Evolutionary conservation across 495 filamentous ascomycete species (phyloP).

Genomic region (Tuber umbilicatum): DNA sequence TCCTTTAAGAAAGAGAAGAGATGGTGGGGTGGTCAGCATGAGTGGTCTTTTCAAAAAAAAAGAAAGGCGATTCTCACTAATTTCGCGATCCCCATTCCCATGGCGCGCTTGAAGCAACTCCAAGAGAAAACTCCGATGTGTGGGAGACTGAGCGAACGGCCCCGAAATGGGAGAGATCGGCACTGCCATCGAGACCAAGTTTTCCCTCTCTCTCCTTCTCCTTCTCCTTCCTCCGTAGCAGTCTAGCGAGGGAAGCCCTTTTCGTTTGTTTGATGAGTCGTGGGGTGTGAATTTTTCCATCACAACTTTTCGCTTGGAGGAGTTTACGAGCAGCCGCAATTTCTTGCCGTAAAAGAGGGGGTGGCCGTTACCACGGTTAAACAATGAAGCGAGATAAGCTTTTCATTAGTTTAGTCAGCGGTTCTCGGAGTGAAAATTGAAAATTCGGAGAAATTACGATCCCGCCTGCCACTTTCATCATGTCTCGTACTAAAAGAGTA

Average conservation of each 20-base stretch:
- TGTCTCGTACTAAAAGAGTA: background rate
- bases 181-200: constrained; percentile 35
- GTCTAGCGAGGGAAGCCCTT: background rate
- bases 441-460: background rate
- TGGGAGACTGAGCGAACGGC: constrained; percentile 17
- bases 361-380: background rate
- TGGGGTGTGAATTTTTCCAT: background rate
- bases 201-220: constrained; percentile 10
- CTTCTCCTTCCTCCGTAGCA: constrained; percentile 13
- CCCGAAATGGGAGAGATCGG: constrained; percentile 26
- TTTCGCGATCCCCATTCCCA: constrained; percentile 32
- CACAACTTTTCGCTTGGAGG: constrained; percentile 18
- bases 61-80: constrained; percentile 32
- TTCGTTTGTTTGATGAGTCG: background rate
- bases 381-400: background rate
- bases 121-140: constrained; percentile 40
- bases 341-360: constrained; percentile 20
- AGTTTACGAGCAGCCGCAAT: constrained; percentile 17
- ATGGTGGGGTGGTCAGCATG: constrained; percentile 34
- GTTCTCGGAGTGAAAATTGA: background rate
- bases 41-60: constrained; percentile 21
- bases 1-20: background rate
- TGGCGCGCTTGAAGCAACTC: constrained; percentile 24
- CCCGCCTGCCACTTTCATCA: background rate
- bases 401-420: background rate